Evolutionary conservation across 1,284 basidiomycete genomes (phyloP).

Genomic region (Chondrostereum purpureum): DNA sequence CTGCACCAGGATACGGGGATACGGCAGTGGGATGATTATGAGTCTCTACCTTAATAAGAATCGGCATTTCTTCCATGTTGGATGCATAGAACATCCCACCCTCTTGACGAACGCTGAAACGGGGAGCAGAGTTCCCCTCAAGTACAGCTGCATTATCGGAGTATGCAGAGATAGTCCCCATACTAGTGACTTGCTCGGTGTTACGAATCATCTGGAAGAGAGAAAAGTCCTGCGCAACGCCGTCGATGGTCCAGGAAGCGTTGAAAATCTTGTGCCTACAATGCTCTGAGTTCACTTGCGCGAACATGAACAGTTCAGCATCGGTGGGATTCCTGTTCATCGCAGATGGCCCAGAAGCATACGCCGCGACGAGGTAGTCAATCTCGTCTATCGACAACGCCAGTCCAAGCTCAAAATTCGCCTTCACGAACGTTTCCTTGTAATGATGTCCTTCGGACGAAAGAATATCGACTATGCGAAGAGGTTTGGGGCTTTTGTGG

Average conservation of each 20-base stretch:
- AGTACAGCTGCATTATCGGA: conserved; percentile 98
- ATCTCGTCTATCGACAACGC: conserved; percentile 91
- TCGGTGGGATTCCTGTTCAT: conserved; percentile 85
- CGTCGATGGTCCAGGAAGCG: conserved; percentile 91
- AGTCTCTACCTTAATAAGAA: conserved; percentile 97
- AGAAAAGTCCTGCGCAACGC: conserved; percentile 59
- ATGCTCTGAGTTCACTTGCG: conserved; percentile 99
- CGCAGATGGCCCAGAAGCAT: conserved; percentile 60
- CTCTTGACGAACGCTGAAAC: conserved; percentile 65
- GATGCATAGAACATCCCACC: conserved; percentile 45
- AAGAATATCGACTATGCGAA: conserved; percentile 65
- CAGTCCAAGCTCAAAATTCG: conserved; percentile 85
- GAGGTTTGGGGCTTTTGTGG: conserved; percentile 59
- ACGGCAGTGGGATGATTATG: conserved; percentile 99
- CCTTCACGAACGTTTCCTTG: conserved; percentile 57
- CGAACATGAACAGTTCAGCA: conserved; percentile 99
- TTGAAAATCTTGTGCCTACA: conserved; percentile 99
- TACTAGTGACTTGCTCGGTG: conserved; percentile 76
- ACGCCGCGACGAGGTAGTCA: conserved; percentile 88
- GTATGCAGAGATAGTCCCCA: conserved; percentile 91
- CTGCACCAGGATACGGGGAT: conserved; percentile 95
- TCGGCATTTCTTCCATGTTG: conserved; percentile 71
- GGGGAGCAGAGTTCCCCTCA: conserved; percentile 62
- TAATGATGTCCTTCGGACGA: conserved; percentile 29
- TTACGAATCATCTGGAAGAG: conserved; percentile 98